Evolutionary conservation across 2,329 filamentous ascomycete species (phyloP).

Genomic region (Phaeophleospora eucalypticola): DNA sequence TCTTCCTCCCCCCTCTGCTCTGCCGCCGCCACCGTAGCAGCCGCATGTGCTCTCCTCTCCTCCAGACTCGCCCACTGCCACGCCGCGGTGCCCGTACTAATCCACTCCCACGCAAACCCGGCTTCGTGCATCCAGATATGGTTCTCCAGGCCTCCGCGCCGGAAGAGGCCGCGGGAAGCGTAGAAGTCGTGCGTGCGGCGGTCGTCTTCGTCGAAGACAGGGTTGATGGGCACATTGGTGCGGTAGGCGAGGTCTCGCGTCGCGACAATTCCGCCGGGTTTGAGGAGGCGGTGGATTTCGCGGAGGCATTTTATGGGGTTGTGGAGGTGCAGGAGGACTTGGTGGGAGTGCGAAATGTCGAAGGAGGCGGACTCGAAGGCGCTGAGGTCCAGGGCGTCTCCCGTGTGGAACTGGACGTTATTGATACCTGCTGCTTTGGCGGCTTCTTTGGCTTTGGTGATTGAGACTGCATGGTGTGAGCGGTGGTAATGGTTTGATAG

Average conservation of each 20-base stretch:
- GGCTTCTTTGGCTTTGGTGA: constrained; percentile 4
- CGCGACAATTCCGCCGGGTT: constrained; percentile 50
- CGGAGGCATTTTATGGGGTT: constrained; percentile 47
- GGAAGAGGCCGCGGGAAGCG: constrained; percentile 15
- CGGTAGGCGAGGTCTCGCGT: constrained; percentile 1
- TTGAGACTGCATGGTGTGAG: constrained; percentile 2
- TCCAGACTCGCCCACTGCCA: neutral
- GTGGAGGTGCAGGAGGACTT: constrained; percentile 53
- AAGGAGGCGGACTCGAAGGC: constrained; percentile 34
- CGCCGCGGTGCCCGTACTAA: constrained; percentile 6
- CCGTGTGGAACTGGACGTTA: constrained; percentile 12
- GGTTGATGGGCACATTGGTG: constrained; percentile 6
- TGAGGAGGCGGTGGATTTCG: constrained; percentile 52
- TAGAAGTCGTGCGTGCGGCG: constrained; percentile 6
- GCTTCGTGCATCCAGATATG: constrained; percentile 23
- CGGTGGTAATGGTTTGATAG: neutral
- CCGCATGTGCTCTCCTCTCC: too few relatives aligned
- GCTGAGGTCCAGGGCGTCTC: constrained; percentile 5
- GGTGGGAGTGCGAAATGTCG: constrained; percentile 56
- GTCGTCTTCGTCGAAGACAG: constrained; percentile 11
- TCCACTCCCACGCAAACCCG: constrained; percentile 15
- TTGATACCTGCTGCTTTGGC: constrained; percentile 7
- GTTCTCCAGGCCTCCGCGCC: constrained; percentile 15
- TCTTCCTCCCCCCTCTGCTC: too few relatives aligned
- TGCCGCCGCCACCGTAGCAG: too few relatives aligned